phyloP scores from a whole-genome alignment of 179 eudicot genomes.

The Sideroxylon spinosum region DNA sequence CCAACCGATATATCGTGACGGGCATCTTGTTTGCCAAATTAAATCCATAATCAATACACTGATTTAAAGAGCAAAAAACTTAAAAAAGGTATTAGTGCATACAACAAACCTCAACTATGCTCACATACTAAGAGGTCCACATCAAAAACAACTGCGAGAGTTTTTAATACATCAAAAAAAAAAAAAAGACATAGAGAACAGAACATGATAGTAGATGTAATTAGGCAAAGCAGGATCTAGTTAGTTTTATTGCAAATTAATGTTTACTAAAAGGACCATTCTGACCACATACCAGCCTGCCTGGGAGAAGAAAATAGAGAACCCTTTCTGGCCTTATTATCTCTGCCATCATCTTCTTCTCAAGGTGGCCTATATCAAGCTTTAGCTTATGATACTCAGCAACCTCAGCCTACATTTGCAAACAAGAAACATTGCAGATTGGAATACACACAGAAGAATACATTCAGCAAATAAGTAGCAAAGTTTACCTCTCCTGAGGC shows the following conservation, averaged over 20 bases:
- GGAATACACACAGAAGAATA: neutral
- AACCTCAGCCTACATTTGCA: constrained; percentile 55
- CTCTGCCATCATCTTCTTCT: constrained; percentile 92
- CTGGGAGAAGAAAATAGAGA: constrained; percentile 82
- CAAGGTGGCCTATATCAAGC: constrained; percentile 71
- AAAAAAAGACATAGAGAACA: neutral
- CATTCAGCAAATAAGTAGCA: constrained; percentile 5
- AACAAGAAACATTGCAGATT: neutral
- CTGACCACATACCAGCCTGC: constrained; percentile 71
- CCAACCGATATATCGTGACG: neutral
- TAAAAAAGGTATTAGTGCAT: neutral
- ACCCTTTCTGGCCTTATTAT: constrained; percentile 89
- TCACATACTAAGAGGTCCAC: neutral
- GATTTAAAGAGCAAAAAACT: neutral
- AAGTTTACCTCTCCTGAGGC: constrained; percentile 84
- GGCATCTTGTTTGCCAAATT: neutral
- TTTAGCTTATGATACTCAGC: constrained; percentile 81
- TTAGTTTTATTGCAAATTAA: neutral
- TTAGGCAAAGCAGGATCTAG: neutral
- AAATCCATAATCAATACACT: neutral
- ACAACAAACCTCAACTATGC: neutral
- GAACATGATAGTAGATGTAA: neutral
- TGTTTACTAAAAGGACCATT: neutral
- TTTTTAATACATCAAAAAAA: neutral
- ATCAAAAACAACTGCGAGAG: neutral